Evolutionary conservation across 371 early-diverging fungal species (phyloP), one percentile per base, ranked within the genome.

Genomic region (Mucor irregularis): DNA sequence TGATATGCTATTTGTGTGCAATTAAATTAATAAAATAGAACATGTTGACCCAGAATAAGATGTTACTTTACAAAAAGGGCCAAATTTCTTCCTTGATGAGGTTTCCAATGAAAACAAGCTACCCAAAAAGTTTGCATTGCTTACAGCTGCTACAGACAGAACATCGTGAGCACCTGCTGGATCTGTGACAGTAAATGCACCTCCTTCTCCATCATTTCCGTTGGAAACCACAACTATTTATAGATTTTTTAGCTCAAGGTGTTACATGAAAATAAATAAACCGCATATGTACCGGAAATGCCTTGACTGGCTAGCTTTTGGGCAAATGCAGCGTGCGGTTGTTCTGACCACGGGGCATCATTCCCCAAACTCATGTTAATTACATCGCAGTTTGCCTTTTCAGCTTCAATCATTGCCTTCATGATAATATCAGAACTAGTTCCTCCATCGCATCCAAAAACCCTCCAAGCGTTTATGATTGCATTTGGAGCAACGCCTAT

Each of bases 311-410:
- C 43, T 33, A 90, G 73, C 1, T 72, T 64, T 37, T 82, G 58
- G 3, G 83, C 83, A 0, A 81, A 76, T 6, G 82, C 70, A 53
- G 80, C 78, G 35, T 49, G 49, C 22, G 49, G 49, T n/a, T 35
- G 49, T 16, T 83, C 78, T 37, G 66, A 56, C 83, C 84, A 89
- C 22, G 70, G 76, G 48, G 76, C 74, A 14, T 76, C 73, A 7
- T 75, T 79, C 22, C 94, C 94, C 43, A 92, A 55, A 53, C 88
- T 88, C 56, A 92, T 72, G 68, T 84, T 89, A 53, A 89, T 84
- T 11, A 89, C 64, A 37, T 88, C 77, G 62, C 72, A 75, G 34
- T 35, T 35, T 1, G 75, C 72, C 42, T 74, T 87, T 56, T 75
- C 76, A 1, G 92, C 92, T 33, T 58, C 63, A 33, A 80, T 66